Conservation (phyloP, 176 grass and related monocot species). For the Cenchrus americanus region DNA sequence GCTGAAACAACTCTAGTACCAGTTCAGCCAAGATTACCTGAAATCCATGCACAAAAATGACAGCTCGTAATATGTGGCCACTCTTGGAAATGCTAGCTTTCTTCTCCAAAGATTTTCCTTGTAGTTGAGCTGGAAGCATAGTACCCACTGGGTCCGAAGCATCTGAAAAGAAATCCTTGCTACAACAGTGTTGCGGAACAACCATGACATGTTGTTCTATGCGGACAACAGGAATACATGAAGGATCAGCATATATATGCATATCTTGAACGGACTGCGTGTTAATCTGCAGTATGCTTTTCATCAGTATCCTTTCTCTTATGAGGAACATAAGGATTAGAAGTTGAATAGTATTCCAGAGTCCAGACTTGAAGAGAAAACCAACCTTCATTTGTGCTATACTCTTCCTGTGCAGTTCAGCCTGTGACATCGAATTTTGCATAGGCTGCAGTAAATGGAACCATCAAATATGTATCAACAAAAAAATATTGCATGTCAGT, state of each 20-base stretch:
- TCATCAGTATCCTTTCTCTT: slow-evolving; percentile 12
- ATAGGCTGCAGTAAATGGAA: slow-evolving; percentile 66
- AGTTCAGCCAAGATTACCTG: slow-evolving; percentile 54
- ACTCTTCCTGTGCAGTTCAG: slow-evolving; percentile 87
- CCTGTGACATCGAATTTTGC: slow-evolving; percentile 67
- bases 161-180: slow-evolving; percentile 43
- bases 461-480: slow-evolving; percentile 34
- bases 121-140: slow-evolving; percentile 34
- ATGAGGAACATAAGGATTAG: slow-evolving; percentile 3
- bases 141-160: slow-evolving; percentile 42
- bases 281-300: slow-evolving; percentile 66
- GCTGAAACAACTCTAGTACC: not conserved
- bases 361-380: not conserved
- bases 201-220: slow-evolving; percentile 89
- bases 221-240: slow-evolving; percentile 82
- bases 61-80: slow-evolving; percentile 60
- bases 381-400: slow-evolving; percentile 91
- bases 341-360: slow-evolving; percentile 4
- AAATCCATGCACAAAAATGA: slow-evolving; percentile 98
- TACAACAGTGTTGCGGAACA: slow-evolving; percentile 70
- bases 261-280: slow-evolving; percentile 76
- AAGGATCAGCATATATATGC: slow-evolving; percentile 92
- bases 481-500: not conserved
- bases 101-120: slow-evolving; percentile 40
- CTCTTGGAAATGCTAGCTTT: slow-evolving; percentile 41